A percentile compares a stretch with the other conserved stretches of the same genome.
These are phyloP conservation scores for Leccinum disarticulatum DNA, from an alignment of 768 basidiomycete genomes.

Conservation along the genomic window DNA sequence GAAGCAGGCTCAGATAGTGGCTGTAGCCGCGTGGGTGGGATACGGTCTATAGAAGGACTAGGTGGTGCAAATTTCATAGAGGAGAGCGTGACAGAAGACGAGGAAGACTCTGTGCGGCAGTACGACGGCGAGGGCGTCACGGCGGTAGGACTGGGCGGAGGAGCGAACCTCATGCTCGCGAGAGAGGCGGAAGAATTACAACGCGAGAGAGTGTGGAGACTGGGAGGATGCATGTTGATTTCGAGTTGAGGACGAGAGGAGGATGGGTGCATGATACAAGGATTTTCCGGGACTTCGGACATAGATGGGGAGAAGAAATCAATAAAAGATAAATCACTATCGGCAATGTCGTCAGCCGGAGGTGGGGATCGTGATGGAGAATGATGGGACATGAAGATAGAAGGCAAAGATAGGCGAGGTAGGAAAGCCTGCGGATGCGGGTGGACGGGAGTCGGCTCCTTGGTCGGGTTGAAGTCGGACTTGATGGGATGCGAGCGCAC, in stretches of 20 bases:
- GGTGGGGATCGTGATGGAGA: slow-evolving; percentile 14
- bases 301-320: slow-evolving; percentile 40
- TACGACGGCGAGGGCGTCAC: slow-evolving; percentile 7
- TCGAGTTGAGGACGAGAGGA: slow-evolving; percentile 16
- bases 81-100: slow-evolving; percentile 26
- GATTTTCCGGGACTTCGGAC: slow-evolving; percentile 11
- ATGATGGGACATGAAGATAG: slow-evolving; percentile 20
- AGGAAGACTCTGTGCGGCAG: slow-evolving; percentile 6
- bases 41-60: slow-evolving; percentile 21
- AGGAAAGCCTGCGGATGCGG: slow-evolving; percentile 35
- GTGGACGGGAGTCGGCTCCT: slow-evolving; percentile 42
- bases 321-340: slow-evolving; percentile 47
- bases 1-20: slow-evolving; percentile 26
- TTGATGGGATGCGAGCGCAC: slow-evolving; percentile 28
- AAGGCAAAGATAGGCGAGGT: slow-evolving; percentile 26
- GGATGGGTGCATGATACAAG: slow-evolving; percentile 5
- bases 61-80: slow-evolving; percentile 31
- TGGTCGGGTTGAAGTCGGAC: slow-evolving; percentile 29
- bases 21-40: slow-evolving; percentile 11
- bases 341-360: slow-evolving; percentile 21
- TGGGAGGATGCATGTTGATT: slow-evolving; percentile 20
- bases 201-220: slow-evolving; percentile 16
- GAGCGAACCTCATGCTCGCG: slow-evolving; percentile 34
- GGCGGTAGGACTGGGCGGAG: slow-evolving; percentile 28
- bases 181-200: slow-evolving; percentile 27